A percentile compares a stretch with the other conserved stretches of the same genome.
Conservation (phyloP, 768 basidiomycete genomes). For the Rhodotorula paludigena region DNA sequence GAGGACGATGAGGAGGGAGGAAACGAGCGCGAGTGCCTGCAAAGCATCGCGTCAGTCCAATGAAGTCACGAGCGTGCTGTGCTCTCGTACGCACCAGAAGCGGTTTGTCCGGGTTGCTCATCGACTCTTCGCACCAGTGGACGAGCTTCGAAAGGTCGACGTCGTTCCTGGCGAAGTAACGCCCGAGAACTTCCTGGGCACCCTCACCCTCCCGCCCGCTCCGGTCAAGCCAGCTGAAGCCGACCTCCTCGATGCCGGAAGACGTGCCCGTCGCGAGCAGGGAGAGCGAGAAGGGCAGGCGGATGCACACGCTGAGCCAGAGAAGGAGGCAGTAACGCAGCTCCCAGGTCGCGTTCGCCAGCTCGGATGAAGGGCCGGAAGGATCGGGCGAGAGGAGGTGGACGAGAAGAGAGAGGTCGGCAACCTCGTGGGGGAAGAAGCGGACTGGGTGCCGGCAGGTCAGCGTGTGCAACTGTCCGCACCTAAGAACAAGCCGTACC, state of each 20-base stretch:
- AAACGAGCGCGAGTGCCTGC: slow-evolving; percentile 67
- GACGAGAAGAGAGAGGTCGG: slow-evolving; percentile 74
- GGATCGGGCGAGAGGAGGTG: slow-evolving; percentile 42
- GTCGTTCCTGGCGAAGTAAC: slow-evolving; percentile 60
- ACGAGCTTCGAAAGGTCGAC: slow-evolving; percentile 8
- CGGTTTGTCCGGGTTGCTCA: background rate
- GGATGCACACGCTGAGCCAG: slow-evolving; percentile 91
- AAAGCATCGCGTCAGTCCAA: slow-evolving; percentile 3
- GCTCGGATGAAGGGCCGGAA: slow-evolving; percentile 45
- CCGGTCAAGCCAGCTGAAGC: slow-evolving; percentile 57
- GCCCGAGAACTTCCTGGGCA: slow-evolving; percentile 72
- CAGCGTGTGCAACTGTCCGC: slow-evolving; percentile 7
- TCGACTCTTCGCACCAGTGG: background rate
- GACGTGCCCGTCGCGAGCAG: slow-evolving; percentile 55
- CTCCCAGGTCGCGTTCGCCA: slow-evolving; percentile 55
- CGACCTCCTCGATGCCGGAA: slow-evolving; percentile 56
- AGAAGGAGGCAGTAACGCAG: slow-evolving; percentile 75
- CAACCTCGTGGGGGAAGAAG: slow-evolving; percentile 87
- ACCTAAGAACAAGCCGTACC: slow-evolving; percentile 52
- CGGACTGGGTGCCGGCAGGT: slow-evolving; percentile 57
- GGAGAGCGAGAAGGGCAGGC: slow-evolving; percentile 85
- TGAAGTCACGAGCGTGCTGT: background rate
- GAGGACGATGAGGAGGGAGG: slow-evolving; percentile 63
- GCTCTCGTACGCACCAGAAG: slow-evolving; percentile 7
- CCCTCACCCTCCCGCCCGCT: slow-evolving; percentile 81